Percentiles rank a stretch among this genome's conserved stretches.
phyloP scores from a whole-genome alignment of 2,329 filamentous ascomycete genomes.

The Pochonia chlamydosporia region DNA sequence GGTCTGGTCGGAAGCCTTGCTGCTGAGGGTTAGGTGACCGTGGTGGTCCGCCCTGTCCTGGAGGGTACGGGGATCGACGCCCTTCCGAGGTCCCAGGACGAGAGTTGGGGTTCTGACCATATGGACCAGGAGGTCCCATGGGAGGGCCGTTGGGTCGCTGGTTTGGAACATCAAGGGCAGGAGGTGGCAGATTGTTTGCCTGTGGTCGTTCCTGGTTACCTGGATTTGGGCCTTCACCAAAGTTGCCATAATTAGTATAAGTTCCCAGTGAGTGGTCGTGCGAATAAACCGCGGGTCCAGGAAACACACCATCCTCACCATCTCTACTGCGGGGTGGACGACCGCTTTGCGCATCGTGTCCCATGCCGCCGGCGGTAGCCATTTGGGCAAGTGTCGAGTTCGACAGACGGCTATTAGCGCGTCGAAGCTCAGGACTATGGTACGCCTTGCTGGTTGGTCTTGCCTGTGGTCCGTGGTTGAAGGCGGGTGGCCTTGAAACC shows the following conservation, averaged over 20 bases:
- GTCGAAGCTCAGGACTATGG: conserved; percentile 70
- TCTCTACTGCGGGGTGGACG: conserved; percentile 24
- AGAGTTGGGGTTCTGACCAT: conserved; percentile 25
- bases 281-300: conserved; percentile 45
- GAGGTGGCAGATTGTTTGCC: conserved; percentile 30
- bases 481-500: conserved; percentile 71
- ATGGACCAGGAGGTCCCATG: conserved; percentile 26
- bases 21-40: conserved; percentile 23
- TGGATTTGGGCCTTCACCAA: conserved; percentile 46
- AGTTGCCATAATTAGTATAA: conserved; percentile 48
- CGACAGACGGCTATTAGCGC: conserved; percentile 80
- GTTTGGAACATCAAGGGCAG: conserved; percentile 33
- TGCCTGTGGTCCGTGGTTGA: conserved; percentile 68
- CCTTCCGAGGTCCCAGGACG: conserved; percentile 26
- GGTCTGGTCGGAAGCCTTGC: conserved; percentile 20
- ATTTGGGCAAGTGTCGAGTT: conserved; percentile 75
- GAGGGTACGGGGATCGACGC: conserved; percentile 22
- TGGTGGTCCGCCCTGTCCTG: conserved; percentile 16
- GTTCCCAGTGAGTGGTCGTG: conserved; percentile 44
- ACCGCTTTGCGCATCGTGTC: conserved; percentile 24
- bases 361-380: conserved; percentile 58
- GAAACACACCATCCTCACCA: conserved; percentile 25
- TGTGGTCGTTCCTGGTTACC: conserved; percentile 27
- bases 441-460: conserved; percentile 63
- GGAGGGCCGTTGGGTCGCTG: conserved; percentile 42